These are phyloP conservation scores for Mallotus japonicus DNA, from an alignment of 441 rosid species.

Conservation along the genomic window DNA sequence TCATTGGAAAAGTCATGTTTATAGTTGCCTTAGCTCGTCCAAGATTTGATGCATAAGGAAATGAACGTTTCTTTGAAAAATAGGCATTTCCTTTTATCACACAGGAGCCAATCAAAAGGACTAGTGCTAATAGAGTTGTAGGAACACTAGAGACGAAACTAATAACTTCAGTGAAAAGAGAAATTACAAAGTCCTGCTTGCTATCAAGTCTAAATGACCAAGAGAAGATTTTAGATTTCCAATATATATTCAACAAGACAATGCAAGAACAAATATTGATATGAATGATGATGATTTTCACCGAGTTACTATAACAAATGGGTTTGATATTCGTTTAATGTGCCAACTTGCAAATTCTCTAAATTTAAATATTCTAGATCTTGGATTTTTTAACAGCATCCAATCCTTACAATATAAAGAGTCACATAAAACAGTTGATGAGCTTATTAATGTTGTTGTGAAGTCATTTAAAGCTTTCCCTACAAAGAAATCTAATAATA, in stretches of 20 bases:
- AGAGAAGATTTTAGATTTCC: not conserved
- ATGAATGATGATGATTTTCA: not conserved
- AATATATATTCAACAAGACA: conserved; percentile 2
- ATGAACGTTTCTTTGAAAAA: no score
- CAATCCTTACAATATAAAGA: not conserved
- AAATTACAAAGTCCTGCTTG: not conserved
- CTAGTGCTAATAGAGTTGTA: not conserved
- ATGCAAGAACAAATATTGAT: not conserved
- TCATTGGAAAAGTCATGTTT: no score
- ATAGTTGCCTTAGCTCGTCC: no score
- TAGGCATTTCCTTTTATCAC: not conserved
- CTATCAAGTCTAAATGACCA: not conserved
- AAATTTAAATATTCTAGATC: not conserved
- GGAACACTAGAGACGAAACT: not conserved
- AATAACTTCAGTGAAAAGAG: not conserved
- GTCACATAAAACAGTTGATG: no score
- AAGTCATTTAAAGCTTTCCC: not conserved
- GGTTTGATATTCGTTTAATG: conserved; percentile 1
- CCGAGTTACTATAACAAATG: not conserved
- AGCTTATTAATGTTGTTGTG: not conserved
- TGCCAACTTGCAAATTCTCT: not conserved
- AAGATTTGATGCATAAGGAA: no score
- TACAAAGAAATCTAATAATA: not conserved
- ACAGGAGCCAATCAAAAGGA: not conserved
- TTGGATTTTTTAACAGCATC: not conserved